Evolutionary conservation across 1,284 basidiomycete species (phyloP).

Genomic region (Ganoderma sinense): DNA sequence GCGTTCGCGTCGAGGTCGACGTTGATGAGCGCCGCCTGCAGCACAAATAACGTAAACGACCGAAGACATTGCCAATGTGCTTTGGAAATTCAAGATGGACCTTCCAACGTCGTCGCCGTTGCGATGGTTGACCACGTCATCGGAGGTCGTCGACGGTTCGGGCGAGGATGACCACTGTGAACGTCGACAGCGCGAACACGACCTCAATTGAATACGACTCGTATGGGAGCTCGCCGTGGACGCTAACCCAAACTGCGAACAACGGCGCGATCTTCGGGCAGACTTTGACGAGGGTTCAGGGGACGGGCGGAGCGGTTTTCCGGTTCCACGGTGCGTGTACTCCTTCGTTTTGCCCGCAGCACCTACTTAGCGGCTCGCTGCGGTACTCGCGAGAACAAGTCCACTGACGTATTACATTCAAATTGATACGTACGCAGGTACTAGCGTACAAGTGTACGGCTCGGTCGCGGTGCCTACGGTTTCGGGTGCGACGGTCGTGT

Average conservation of each 20-base stretch:
- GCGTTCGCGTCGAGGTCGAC: background rate
- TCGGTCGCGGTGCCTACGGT: constrained; percentile 19
- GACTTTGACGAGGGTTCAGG: constrained; percentile 19
- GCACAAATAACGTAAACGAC: background rate
- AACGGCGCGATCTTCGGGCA: constrained; percentile 20
- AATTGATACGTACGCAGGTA: constrained; percentile 8
- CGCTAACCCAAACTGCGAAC: constrained; percentile 18
- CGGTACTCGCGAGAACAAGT: background rate
- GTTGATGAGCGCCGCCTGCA: constrained; percentile 1
- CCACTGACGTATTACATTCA: background rate
- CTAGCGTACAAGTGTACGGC: constrained; percentile 20
- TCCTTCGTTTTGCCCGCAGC: background rate
- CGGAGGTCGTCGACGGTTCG: background rate
- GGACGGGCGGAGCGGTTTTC: constrained; percentile 17
- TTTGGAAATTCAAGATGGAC: background rate
- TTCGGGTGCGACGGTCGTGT: constrained; percentile 11
- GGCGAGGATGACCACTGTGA: constrained; percentile 18
- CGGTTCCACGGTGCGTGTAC: constrained; percentile 20
- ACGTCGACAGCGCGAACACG: constrained; percentile 26
- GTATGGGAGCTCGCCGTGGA: constrained; percentile 19
- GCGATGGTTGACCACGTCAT: background rate
- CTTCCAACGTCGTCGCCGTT: background rate
- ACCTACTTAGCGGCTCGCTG: background rate
- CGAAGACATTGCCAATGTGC: background rate
- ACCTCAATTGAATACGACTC: constrained; percentile 23